Base-by-base conservation (phyloP, 805 yeast species). In the Pichia heedii region DNA sequence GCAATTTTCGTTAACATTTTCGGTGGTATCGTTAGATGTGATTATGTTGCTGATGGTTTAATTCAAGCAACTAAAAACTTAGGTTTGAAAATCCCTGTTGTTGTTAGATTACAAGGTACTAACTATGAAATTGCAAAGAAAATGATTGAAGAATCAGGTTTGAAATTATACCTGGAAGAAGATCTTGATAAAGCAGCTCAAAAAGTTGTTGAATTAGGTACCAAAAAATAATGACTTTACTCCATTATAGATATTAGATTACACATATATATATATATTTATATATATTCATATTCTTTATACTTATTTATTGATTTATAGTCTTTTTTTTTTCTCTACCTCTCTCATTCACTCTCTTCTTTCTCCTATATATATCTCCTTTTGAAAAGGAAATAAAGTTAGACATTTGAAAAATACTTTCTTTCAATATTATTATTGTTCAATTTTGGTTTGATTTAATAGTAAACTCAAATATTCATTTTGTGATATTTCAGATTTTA, bases 21-120 rank as follows among this genome's bases (percentile, higher is more conserved):
- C 61, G 99, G 99, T 67, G 98, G 99, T 74, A 93, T 93, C 57
- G 98, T 93, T 57, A 87, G 99, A 77, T 93, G 98, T 72, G 99
- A 93, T 71, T 87, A 80, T 72, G 97, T 93, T 52, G 99, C 99
- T 58, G 81, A 81, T 71, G 99, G 99, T 69, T 78, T 93, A 65
- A 89, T 93, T 58, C 85, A 89, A 54, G 96, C 96, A 43, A 80
- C 97, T 54, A 87, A 87, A 71, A 84, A 83, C 73, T 79, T 93
- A 74, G 80, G 84, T 60, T 80, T 93, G 65, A 79, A 76, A 51
- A 84, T 93, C 44, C 99, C 98, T 54, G 93, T 93, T 60, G 95
- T 93, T 55, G 97, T 89, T 50, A 87, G 99, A 79, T 76, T 93
- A 63, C 97, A 94, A 75, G 99, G 99, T 69, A 93, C 99, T 51